A percentile compares a stretch with the other conserved stretches of the same genome.
phyloP scores from a whole-genome alignment of 2,329 filamentous ascomycete genomes.

The Colletotrichum brevisporum region DNA sequence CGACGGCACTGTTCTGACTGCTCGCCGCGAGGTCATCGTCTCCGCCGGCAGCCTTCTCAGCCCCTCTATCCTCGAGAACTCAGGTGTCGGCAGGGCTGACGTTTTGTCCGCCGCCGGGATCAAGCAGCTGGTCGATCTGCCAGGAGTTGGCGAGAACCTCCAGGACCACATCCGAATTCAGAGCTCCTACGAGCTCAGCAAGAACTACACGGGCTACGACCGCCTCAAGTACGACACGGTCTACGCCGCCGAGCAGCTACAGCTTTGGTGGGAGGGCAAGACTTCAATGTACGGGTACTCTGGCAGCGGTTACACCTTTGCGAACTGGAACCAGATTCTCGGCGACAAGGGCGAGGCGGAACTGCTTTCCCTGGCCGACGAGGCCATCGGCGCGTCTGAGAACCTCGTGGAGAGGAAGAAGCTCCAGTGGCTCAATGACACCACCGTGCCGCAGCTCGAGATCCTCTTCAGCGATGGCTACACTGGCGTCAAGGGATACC shows the following conservation, averaged over 20 bases:
- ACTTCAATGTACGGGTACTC: constrained; percentile 56
- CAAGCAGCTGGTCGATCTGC: constrained; percentile 63
- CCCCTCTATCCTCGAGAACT: constrained; percentile 69
- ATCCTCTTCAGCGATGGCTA: constrained; percentile 62
- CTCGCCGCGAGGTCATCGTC: constrained; percentile 51
- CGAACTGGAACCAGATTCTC: constrained; percentile 56
- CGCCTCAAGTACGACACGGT: constrained; percentile 47
- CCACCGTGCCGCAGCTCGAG: constrained; percentile 55
- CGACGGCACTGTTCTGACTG: constrained; percentile 44
- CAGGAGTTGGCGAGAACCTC: constrained; percentile 64
- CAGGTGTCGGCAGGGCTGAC: constrained; percentile 65
- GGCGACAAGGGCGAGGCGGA: constrained; percentile 46
- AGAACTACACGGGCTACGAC: constrained; percentile 49
- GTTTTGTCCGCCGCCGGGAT: constrained; percentile 64
- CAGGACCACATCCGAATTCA: constrained; percentile 53
- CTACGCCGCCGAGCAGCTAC: constrained; percentile 55
- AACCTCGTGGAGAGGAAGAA: constrained; percentile 55
- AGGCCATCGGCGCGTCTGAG: constrained; percentile 45
- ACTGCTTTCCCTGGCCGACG: constrained; percentile 50
- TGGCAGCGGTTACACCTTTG: constrained; percentile 55
- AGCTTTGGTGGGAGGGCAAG: constrained; percentile 50
- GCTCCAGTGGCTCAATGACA: constrained; percentile 54
- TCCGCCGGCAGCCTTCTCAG: constrained; percentile 65
- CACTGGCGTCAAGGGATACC: constrained; percentile 55
- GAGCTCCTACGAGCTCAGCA: constrained; percentile 51